Evolutionary conservation across 2,329 filamentous ascomycete genomes (phyloP), one percentile per base, ranked within the genome.

Genomic region (Botrytis hyacinthi): DNA sequence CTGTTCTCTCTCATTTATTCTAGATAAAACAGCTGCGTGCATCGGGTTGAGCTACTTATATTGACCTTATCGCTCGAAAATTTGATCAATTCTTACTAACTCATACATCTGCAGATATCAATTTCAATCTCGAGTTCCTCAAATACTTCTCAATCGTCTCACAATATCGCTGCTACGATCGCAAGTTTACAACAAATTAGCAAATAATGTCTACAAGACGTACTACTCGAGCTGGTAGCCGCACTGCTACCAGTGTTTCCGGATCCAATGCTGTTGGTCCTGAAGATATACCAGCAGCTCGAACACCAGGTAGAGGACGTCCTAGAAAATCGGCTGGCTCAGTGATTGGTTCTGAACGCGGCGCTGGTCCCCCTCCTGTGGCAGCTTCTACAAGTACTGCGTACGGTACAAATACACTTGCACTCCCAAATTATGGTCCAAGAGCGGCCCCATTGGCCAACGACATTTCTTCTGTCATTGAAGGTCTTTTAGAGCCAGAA

Each of bases 401-500:
- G 18, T 80, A 80, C 75, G 79, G 79, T n/a, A 76, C 77, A 6
- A 78, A 79, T 69, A 77, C 76, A 4, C 69, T 75, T 37, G 73
- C 75, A 1, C 74, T 71, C 29, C 74, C 78, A 22, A 44, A 73
- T 35, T 42, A 35, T 40, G 70, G 65, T 66, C 42, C 57, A 63
- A 51, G 67, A 63, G 75, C 61, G 32, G 75, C 75, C 26, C 73
- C 74, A 48, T 62, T 72, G 26, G 44, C 66, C 29, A 72, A 77
- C 22, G 72, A 76, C 29, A 73, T 79, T 37, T 63, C 67, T 35
- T 73, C 72, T 29, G 74, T 78, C 54, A 73, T 80, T 5, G 48
- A 68, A 18, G 65, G 71, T 16, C 69, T 79, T 51, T 73, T 78
- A 10, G 60, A 78, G n/a, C 77, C 73, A 3, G 59, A 48, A 42